Percentiles rank a stretch among this genome's conserved stretches.
Evolutionary conservation across 1,139 yeast species (phyloP).

Genomic region (Meyerozyma athensensis): DNA sequence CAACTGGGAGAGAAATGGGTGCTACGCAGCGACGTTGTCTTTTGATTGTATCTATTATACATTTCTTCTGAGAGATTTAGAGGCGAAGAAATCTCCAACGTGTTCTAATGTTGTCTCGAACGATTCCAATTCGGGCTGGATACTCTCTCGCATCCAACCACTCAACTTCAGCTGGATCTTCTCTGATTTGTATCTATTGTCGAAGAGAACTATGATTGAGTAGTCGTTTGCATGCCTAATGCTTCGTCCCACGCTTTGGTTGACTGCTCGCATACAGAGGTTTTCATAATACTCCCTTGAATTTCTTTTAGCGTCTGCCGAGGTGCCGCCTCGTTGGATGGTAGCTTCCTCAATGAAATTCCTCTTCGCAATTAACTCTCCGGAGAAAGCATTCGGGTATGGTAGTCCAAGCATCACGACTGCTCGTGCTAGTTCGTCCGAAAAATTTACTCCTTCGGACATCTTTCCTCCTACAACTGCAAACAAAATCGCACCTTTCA

Average conservation of each 20-base stretch:
- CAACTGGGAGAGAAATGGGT: conserved; percentile 59
- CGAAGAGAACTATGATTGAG: conserved; percentile 69
- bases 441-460: conserved; percentile 92
- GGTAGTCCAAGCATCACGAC: conserved; percentile 89
- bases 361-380: conserved; percentile 74
- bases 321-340: conserved; percentile 35
- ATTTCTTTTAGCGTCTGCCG: conserved; percentile 36
- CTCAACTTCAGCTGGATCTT: conserved; percentile 63
- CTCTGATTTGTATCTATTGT: conserved; percentile 48
- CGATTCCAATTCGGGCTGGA: conserved; percentile 7
- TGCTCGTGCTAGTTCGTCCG: conserved; percentile 81
- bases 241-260: conserved; percentile 91
- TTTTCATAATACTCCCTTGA: conserved; percentile 72
- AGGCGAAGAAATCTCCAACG: conserved; percentile 1
- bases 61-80: background rate
- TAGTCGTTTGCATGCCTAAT: conserved; percentile 82
- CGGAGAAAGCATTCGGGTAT: conserved; percentile 79
- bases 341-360: conserved; percentile 54
- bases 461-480: conserved; percentile 93
- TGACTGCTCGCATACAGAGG: conserved; percentile 86
- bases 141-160: conserved; percentile 64
- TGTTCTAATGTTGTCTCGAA: background rate
- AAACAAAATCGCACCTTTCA: conserved; percentile 61
- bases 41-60: conserved; percentile 1
- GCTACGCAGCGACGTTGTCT: conserved; percentile 56